These are phyloP conservation scores for Solanum stenotomum DNA, from an alignment of 257 asterid species.

Conservation along the genomic window DNA sequence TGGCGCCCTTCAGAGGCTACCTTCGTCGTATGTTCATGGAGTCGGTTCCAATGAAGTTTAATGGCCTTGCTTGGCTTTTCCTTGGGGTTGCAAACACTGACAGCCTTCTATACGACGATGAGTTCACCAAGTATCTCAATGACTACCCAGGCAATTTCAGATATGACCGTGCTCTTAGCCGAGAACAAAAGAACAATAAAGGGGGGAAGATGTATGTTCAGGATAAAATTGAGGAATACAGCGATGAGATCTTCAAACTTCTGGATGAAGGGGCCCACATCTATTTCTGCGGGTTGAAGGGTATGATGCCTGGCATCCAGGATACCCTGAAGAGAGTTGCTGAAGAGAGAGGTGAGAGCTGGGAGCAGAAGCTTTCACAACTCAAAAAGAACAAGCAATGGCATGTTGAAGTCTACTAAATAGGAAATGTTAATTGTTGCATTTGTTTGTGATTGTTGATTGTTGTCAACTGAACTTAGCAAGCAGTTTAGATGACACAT, in stretches of 20 bases:
- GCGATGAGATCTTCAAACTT: conserved; percentile 78
- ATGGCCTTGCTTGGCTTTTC: conserved; percentile 96
- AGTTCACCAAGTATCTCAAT: conserved; percentile 61
- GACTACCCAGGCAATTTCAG: conserved; percentile 78
- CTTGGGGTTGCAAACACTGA: conserved; percentile 91
- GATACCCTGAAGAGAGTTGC: conserved; percentile 88
- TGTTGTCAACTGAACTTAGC: neutral
- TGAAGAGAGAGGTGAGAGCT: conserved; percentile 74
- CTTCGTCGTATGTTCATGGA: conserved; percentile 99
- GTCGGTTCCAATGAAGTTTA: conserved; percentile 66
- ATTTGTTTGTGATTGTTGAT: neutral
- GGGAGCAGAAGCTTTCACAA: conserved; percentile 78
- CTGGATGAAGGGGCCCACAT: conserved; percentile 86
- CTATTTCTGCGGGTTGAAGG: conserved; percentile 92
- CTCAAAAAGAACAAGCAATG: conserved; percentile 94
- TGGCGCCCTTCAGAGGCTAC: conserved; percentile 88
- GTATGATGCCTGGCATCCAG: conserved; percentile 99
- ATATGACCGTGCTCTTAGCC: conserved; percentile 79
- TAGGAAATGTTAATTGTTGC: neutral
- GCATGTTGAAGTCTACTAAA: conserved; percentile 92
- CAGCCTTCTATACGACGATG: conserved; percentile 81
- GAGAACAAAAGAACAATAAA: conserved; percentile 71
- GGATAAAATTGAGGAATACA: conserved; percentile 93
- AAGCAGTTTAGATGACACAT: neutral
- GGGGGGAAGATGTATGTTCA: conserved; percentile 98